Percentiles rank a stretch among this genome's conserved stretches.
Evolutionary conservation across 768 basidiomycete species (phyloP).

Genomic region (Roridomyces roridus): DNA sequence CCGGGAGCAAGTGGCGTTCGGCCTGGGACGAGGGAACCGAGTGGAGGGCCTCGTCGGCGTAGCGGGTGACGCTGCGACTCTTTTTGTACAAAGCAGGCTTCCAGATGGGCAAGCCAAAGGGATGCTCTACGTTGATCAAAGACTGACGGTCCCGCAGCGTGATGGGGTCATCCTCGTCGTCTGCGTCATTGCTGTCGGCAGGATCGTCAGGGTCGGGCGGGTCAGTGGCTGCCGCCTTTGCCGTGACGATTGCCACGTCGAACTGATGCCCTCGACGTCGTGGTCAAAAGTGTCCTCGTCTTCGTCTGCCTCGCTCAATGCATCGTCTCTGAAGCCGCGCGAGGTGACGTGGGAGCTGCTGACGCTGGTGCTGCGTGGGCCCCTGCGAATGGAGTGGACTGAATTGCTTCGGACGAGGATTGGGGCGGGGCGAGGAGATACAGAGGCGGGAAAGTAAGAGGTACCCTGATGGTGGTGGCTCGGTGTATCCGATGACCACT

Average conservation of each 20-base stretch:
- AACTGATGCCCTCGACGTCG: slow-evolving; percentile 31
- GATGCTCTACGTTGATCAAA: slow-evolving; percentile 98
- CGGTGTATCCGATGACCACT: slow-evolving; percentile 66
- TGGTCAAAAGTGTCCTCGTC: slow-evolving; percentile 41
- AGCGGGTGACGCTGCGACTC: slow-evolving; percentile 92
- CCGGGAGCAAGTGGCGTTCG: slow-evolving; percentile 90
- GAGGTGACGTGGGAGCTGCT: slow-evolving; percentile 60
- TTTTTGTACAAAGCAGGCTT: slow-evolving; percentile 99
- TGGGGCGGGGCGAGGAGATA: slow-evolving; percentile 54
- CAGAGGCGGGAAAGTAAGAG: slow-evolving; percentile 60
- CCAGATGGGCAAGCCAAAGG: slow-evolving; percentile 99
- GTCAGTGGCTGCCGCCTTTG: slow-evolving; percentile 48
- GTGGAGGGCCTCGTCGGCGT: slow-evolving; percentile 95
- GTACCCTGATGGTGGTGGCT: slow-evolving; percentile 73
- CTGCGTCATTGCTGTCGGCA: slow-evolving; percentile 40
- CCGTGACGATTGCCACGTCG: slow-evolving; percentile 40
- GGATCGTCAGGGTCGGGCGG: slow-evolving; percentile 42
- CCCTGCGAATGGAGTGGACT: slow-evolving; percentile 52
- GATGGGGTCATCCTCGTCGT: slow-evolving; percentile 79
- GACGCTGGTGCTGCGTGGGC: slow-evolving; percentile 65
- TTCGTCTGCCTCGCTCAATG: slow-evolving; percentile 62
- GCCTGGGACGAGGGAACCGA: slow-evolving; percentile 91
- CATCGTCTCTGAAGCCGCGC: slow-evolving; percentile 52
- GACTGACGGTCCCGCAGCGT: slow-evolving; percentile 96
- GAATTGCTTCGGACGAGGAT: slow-evolving; percentile 59